A percentile compares a stretch with the other conserved stretches of the same genome.
Conservation (phyloP, 2,329 filamentous ascomycete species). For the Calonectria pseudoturangicola region DNA sequence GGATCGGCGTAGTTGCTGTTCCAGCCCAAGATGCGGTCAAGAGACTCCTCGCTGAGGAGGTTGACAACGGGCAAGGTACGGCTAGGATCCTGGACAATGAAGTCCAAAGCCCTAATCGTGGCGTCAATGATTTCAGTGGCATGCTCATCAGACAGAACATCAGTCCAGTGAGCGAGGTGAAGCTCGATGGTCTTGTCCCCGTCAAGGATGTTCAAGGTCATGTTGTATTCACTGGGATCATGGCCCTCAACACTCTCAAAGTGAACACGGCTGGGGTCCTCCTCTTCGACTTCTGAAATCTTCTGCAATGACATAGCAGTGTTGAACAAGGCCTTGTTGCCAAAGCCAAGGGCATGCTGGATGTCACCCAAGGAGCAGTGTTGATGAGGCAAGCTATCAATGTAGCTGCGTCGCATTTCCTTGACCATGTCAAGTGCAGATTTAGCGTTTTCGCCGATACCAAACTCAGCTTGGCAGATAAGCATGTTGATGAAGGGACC, state of each 20-base stretch:
- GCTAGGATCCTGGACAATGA: constrained; percentile 12
- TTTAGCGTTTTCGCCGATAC: not conserved
- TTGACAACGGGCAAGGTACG: not conserved
- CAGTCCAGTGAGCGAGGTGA: constrained; percentile 14
- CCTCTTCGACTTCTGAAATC: not conserved
- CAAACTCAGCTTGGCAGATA: constrained; percentile 52
- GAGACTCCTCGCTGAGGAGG: constrained; percentile 1
- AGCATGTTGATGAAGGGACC: constrained; percentile 75
- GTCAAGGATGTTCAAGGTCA: constrained; percentile 19
- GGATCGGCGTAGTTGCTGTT: constrained; percentile 8
- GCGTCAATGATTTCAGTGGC: constrained; percentile 3
- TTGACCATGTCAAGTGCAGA: constrained; percentile 17
- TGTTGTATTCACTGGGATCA: constrained; percentile 17
- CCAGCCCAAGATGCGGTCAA: constrained; percentile 4
- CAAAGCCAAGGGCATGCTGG: constrained; percentile 19
- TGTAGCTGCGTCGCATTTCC: constrained; percentile 2
- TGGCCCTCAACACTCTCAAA: constrained; percentile 17
- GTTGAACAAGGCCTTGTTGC: constrained; percentile 23
- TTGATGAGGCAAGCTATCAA: constrained; percentile 24
- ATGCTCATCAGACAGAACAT: constrained; percentile 15
- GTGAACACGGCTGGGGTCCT: not conserved
- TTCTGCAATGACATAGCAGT: constrained; percentile 27
- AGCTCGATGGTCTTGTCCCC: constrained; percentile 7
- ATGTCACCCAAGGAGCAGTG: constrained; percentile 22
- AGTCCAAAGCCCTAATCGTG: not conserved